Evolutionary conservation across 106 monocot species (phyloP), one percentile per base, ranked within the genome.

Genomic region (Narthecium ossifragum): DNA sequence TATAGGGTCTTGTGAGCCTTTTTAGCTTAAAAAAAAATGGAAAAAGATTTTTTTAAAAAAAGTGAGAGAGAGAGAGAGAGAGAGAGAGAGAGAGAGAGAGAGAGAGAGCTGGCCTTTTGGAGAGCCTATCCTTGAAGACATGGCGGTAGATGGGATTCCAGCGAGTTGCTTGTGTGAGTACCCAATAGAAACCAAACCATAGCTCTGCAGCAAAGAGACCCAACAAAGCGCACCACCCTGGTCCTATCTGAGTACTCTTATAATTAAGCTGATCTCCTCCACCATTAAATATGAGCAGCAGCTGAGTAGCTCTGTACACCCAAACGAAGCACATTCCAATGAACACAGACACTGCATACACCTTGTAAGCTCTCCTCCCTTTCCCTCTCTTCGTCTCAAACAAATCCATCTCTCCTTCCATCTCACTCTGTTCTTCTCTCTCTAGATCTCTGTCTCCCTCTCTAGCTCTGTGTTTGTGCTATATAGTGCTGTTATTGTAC

Each of bases 141-240:
- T 12, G 38, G 25, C 62, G 80, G 57, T 75, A 71, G 45, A 59
- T 20, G 8, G 66, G 75, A 41, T 47, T 63, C 70, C 75, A 80
- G 0, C 80, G 75, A 5, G 54, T 38, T 17, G 75, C 56, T 17
- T 66, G 75, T 14, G 61, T 75, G 23, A 75, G 31, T 12, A 80
- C 32, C 80, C 80, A 80, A 57, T 75, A 75, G 29, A 80, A 31
- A 5, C 75, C 70, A 46, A 80, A 80, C 71, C 80, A 80, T 21
- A 75, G 30, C n/a, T 80, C 80, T 7, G 75, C 75, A 0, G 22
- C 61, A 34, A 66, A 61, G 32, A 75, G 20, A 8, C 70, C 70
- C 1, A 75, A 23, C 80, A 75, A 80, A 14, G 57, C 51, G 70
- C 70, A 75, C 33, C 59, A 60, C 73, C 30, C 38, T 6, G n/a